Conservation (phyloP, 345 rosid species). For the Triadica sebifera region DNA sequence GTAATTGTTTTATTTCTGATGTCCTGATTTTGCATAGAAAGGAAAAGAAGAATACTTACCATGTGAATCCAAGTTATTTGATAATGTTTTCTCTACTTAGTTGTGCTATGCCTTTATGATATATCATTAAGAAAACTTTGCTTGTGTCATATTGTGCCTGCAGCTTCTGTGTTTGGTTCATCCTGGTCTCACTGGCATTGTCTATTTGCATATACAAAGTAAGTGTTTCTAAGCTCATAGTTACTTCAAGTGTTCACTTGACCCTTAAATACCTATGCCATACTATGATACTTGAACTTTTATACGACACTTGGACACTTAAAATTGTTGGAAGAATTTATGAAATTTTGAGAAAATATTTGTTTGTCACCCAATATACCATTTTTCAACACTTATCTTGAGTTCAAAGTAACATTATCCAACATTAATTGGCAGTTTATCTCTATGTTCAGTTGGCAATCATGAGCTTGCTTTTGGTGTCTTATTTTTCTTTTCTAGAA, state of each 20-base stretch:
- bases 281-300: background rate
- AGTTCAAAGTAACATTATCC: background rate
- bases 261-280: background rate
- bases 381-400: background rate
- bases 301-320: background rate
- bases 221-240: constrained; percentile 17
- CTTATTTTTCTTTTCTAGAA: background rate
- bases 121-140: constrained; percentile 7
- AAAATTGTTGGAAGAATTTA: background rate
- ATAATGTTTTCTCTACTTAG: background rate
- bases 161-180: constrained; percentile 67
- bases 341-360: background rate
- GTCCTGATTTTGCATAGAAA: background rate
- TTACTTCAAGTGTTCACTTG: background rate
- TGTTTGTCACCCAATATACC: background rate
- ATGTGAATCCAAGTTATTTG: background rate
- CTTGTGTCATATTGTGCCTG: constrained; percentile 63
- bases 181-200: constrained; percentile 76
- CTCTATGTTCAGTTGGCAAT: background rate
- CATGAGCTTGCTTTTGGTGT: background rate
- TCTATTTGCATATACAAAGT: constrained; percentile 58
- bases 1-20: background rate
- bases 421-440: background rate
- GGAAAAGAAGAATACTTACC: background rate
- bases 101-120: background rate